Evolutionary conservation across 768 basidiomycete genomes (phyloP).

Genomic region (Collybiopsis confluens): DNA sequence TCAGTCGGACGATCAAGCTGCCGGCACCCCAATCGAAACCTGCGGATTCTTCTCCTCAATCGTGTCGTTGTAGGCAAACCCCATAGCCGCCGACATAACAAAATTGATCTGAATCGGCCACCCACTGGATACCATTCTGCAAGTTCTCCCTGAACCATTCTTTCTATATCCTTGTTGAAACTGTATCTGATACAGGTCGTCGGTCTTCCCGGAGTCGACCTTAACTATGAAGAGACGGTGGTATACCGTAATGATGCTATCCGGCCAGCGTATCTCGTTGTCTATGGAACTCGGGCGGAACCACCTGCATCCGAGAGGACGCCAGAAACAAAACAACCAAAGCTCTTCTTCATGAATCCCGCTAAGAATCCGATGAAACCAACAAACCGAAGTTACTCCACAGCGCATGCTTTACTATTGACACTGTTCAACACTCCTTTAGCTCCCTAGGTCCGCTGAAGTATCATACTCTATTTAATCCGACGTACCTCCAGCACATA

Average conservation of each 20-base stretch:
- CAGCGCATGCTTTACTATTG: constrained; percentile 30
- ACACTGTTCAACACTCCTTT: constrained; percentile 46
- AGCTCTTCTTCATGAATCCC: too few species aligned
- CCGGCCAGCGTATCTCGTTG: constrained; percentile 61
- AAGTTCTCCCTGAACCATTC: constrained; percentile 8
- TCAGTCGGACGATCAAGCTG: constrained; percentile 18
- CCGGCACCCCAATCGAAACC: constrained; percentile 33
- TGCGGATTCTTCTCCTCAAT: constrained; percentile 51
- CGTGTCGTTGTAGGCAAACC: constrained; percentile 65
- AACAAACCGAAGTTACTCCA: constrained; percentile 18
- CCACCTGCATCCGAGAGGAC: neutral
- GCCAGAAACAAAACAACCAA: neutral
- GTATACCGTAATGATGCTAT: constrained; percentile 65
- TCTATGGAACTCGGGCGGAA: constrained; percentile 33
- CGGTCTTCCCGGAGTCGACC: constrained; percentile 58
- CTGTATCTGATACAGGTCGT: constrained; percentile 38
- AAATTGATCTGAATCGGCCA: constrained; percentile 41
- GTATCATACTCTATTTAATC: neutral
- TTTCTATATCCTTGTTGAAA: neutral
- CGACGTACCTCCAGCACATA: neutral
- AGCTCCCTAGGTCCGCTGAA: constrained; percentile 28
- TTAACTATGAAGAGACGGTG: constrained; percentile 69
- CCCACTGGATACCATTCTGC: constrained; percentile 63
- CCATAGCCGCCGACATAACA: constrained; percentile 45
- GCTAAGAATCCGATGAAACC: neutral